Percentiles rank a stretch among this genome's conserved stretches.
These are phyloP conservation scores for Pythium biforme DNA, from an alignment of 352 stramenopile species.

Conservation along the genomic window DNA sequence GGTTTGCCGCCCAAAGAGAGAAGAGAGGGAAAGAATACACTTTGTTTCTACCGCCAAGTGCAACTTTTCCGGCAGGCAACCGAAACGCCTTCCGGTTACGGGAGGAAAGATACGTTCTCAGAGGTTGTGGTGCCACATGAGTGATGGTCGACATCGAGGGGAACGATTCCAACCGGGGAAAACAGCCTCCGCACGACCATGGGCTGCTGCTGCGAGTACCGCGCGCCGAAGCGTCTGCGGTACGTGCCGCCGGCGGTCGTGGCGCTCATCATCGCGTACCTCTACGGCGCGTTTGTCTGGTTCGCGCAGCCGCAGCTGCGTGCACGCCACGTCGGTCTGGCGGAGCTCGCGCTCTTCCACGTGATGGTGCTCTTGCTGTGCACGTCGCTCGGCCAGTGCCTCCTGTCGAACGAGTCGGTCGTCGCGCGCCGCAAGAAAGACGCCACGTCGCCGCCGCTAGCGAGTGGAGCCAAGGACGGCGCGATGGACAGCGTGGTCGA, in stretches of 20 bases:
- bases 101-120: neutral
- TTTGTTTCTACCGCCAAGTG: conserved; percentile 29
- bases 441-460: neutral
- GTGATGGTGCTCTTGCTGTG: conserved; percentile 51
- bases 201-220: conserved; percentile 70
- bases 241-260: conserved; percentile 58
- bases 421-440: conserved; percentile 35
- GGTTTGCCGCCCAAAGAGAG: neutral
- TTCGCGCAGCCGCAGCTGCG: conserved; percentile 57
- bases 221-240: conserved; percentile 45
- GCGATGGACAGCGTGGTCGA: conserved; percentile 53
- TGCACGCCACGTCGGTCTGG: conserved; percentile 23
- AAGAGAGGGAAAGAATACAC: neutral
- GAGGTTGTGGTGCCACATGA: conserved; percentile 13
- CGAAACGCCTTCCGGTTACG: conserved; percentile 23
- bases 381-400: conserved; percentile 51
- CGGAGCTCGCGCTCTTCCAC: conserved; percentile 59
- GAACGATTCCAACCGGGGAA: neutral
- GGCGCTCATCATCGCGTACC: conserved; percentile 48
- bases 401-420: conserved; percentile 63
- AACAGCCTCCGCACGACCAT: conserved; percentile 19
- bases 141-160: conserved; percentile 17
- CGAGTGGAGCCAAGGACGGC: too few species aligned
- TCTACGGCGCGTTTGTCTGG: conserved; percentile 60
- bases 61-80: conserved; percentile 33